phyloP scores from a whole-genome alignment of 208 protist genomes.

The Giardia duodenalis region DNA sequence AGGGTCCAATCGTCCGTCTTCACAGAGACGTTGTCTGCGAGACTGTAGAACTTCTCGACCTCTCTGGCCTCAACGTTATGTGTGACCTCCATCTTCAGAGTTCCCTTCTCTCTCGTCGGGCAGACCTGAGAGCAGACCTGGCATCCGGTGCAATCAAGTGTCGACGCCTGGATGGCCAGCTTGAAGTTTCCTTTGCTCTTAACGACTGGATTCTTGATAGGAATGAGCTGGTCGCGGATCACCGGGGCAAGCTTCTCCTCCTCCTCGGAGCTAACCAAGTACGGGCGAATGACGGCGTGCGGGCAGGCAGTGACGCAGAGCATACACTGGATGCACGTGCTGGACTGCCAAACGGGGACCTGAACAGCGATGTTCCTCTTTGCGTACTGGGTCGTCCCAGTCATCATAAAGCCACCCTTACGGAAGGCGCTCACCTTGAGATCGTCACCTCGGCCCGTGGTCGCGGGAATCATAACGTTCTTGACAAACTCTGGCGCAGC shows the following conservation, averaged over 20 bases:
- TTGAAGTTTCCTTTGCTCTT: constrained; percentile 27
- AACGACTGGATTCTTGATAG: background rate
- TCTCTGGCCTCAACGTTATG: constrained; percentile 38
- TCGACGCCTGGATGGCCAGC: constrained; percentile 52
- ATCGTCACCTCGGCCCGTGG: background rate
- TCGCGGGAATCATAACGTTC: constrained; percentile 3
- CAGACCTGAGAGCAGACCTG: constrained; percentile 51
- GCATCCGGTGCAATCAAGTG: constrained; percentile 58
- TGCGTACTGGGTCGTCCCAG: constrained; percentile 45
- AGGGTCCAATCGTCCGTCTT: constrained; percentile 16
- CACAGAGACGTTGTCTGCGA: background rate
- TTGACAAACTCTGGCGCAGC: constrained; percentile 28
- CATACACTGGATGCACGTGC: constrained; percentile 59
- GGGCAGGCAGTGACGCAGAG: constrained; percentile 56
- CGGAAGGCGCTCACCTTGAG: background rate
- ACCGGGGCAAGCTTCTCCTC: background rate
- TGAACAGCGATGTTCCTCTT: constrained; percentile 52
- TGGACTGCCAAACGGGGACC: constrained; percentile 50
- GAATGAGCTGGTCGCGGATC: background rate
- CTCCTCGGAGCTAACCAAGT: constrained; percentile 45
- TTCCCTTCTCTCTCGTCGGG: constrained; percentile 43
- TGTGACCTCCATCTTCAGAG: constrained; percentile 43
- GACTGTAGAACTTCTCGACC: constrained; percentile 49
- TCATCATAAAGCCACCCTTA: background rate
- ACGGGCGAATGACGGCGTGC: constrained; percentile 57